Base-by-base conservation (phyloP, 164 flowering plant species). In the Vitis rupestris region DNA sequence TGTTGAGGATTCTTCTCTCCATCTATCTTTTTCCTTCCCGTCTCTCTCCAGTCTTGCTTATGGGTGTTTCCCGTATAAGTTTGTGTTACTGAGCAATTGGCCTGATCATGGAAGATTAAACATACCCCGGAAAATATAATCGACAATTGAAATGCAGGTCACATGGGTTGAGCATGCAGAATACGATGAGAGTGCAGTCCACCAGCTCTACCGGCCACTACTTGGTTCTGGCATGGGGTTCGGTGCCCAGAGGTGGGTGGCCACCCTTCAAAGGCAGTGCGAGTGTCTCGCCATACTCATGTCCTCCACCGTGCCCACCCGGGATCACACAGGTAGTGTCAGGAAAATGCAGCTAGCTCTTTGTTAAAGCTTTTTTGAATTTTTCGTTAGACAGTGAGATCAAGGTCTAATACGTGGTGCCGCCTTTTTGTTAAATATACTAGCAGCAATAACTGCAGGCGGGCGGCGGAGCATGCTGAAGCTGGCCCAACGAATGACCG, bases 101-200 rank as follows among this genome's bases (percentile, higher is more conserved):
- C 27, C 27, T 23, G 2, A 23, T 23, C 27, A 23, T 23, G 27
- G 44, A 37, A 37, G 44, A 37, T 3, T n/a, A n/a, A 37, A 37
- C 44, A 23, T 37, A 3, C 4, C 44, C 44, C 44, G 4, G 44
- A 6, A 3, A 37, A 37, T 6, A 37, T 37, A 37, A 37, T 37
- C 44, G 7, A 37, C 4, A 3, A 37, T 37, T 37, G 7, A 37
- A 37, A 37, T 52, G 74, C 85, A 95, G 99, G 99, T 95, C 19
- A 91, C 94, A 23, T 95, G 99, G 98, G 97, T 95, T 6, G 98
- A 95, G 67, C 99, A 95, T 76, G 90, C 94, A 15, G 99, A 93
- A 65, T 95, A 93, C 71, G 94, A 93, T 11, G 97, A 90, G 69
- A 82, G 82, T 58, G 72, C 73, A 15, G 77, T 87, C 8, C 99